Conservation (phyloP, 345 rosid genomes). For the Salix udensis region DNA sequence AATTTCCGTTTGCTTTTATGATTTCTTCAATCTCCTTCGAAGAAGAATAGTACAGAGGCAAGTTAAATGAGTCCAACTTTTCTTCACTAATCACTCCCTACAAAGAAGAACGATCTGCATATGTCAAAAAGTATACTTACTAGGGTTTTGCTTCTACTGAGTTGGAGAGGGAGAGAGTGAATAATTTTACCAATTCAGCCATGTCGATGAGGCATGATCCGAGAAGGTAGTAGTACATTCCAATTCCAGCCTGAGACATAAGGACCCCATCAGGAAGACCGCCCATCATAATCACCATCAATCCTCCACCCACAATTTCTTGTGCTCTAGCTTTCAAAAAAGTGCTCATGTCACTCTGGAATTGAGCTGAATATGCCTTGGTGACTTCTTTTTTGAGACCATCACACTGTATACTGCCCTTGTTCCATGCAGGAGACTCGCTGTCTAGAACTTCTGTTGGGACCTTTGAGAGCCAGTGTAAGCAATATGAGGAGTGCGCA, state of each 20-base stretch:
- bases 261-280: conserved; percentile 21
- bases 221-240: not conserved
- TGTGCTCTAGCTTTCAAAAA: too few relatives aligned
- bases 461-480: conserved; percentile 35
- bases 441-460: conserved; percentile 11
- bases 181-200: conserved; percentile 15
- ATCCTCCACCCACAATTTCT: too few relatives aligned
- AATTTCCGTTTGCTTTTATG: not conserved
- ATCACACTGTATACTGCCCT: conserved; percentile 15
- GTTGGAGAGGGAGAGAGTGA: not conserved
- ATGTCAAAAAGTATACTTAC: too few relatives aligned
- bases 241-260: not conserved
- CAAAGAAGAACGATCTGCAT: not conserved
- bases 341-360: conserved; percentile 8
- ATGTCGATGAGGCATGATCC: conserved; percentile 11
- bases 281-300: not conserved
- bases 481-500: conserved; percentile 14
- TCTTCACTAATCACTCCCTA: conserved; percentile 2
- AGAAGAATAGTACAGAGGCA: not conserved
- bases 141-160: too few relatives aligned
- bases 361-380: conserved; percentile 27
- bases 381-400: conserved; percentile 15
- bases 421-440: conserved; percentile 26
- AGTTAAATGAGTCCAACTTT: not conserved
- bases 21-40: not conserved